These are phyloP conservation scores for Acephala macrosclerotiorum DNA, from an alignment of 2,329 filamentous ascomycete species.

Conservation along the genomic window DNA sequence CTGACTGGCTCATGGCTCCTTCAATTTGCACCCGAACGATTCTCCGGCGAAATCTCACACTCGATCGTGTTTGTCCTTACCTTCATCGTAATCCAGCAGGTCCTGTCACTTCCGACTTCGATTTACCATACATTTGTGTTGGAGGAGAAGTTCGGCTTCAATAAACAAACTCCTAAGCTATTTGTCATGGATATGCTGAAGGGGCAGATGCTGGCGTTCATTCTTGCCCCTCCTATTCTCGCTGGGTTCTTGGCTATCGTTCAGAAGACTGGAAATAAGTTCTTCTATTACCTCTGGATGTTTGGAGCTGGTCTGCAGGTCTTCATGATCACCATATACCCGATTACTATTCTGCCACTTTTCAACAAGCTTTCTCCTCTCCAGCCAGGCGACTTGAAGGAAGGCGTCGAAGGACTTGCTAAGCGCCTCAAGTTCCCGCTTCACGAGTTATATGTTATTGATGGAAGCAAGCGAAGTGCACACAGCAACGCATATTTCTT, in stretches of 20 bases:
- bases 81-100: slow-evolving; percentile 83
- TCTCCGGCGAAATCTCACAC: slow-evolving; percentile 92
- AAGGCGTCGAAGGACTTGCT: slow-evolving; percentile 84
- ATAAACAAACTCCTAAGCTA: slow-evolving; percentile 91
- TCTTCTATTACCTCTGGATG: slow-evolving; percentile 98
- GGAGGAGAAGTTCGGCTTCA: slow-evolving; percentile 98
- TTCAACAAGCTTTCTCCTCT: slow-evolving; percentile 99
- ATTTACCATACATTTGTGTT: slow-evolving; percentile 96
- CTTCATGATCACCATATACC: slow-evolving; percentile 95
- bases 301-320: slow-evolving; percentile 90
- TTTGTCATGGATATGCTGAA: slow-evolving; percentile 94
- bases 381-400: slow-evolving; percentile 86
- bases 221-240: slow-evolving; percentile 85
- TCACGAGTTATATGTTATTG: slow-evolving; percentile 92
- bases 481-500: slow-evolving; percentile 97
- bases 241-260: slow-evolving; percentile 94
- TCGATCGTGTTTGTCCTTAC: slow-evolving; percentile 91
- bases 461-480: slow-evolving; percentile 86
- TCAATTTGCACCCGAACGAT: slow-evolving; percentile 76
- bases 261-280: slow-evolving; percentile 89
- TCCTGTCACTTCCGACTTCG: slow-evolving; percentile 79
- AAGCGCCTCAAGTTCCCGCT: slow-evolving; percentile 89
- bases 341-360: slow-evolving; percentile 88
- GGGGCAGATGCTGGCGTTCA: slow-evolving; percentile 81
- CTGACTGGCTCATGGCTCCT: slow-evolving; percentile 79